phyloP scores from a whole-genome alignment of 257 asterid species.

The Ophiorrhiza pumila region DNA sequence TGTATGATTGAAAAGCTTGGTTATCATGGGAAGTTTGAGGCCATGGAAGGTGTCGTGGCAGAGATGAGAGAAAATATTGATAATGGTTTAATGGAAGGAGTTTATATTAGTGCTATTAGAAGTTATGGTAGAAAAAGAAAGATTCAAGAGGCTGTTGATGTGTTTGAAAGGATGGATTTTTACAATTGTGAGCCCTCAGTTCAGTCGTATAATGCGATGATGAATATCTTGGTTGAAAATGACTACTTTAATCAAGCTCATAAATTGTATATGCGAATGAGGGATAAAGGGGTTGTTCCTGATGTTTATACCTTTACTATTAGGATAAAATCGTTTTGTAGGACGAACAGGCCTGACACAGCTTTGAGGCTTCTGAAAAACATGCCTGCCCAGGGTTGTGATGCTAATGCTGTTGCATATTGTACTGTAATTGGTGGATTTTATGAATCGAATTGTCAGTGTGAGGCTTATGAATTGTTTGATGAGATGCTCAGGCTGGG shows the following conservation, averaged over 20 bases:
- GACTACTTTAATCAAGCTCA: constrained; percentile 77
- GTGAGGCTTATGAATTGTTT: constrained; percentile 61
- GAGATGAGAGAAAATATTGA: constrained; percentile 61
- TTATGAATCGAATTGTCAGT: constrained; percentile 47
- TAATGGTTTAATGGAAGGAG: constrained; percentile 61
- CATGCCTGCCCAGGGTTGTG: constrained; percentile 78
- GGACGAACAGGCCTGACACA: constrained; percentile 66
- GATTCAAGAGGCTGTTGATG: constrained; percentile 71
- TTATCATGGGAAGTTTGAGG: constrained; percentile 60
- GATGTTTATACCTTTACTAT: constrained; percentile 82
- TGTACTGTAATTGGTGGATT: constrained; percentile 80
- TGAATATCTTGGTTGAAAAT: constrained; percentile 82
- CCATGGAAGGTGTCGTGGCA: constrained; percentile 64
- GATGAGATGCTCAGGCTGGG: constrained; percentile 64
- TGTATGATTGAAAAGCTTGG: constrained; percentile 82
- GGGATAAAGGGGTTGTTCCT: constrained; percentile 61
- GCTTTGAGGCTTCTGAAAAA: constrained; percentile 84
- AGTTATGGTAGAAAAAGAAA: constrained; percentile 69
- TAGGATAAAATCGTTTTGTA: constrained; percentile 84
- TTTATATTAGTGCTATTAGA: constrained; percentile 64
- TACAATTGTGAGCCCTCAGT: constrained; percentile 72
- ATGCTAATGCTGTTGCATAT: constrained; percentile 63
- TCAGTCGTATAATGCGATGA: constrained; percentile 60
- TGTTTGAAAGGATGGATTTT: constrained; percentile 93
- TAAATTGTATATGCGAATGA: constrained; percentile 80